These are phyloP conservation scores for Xylaria cubensis DNA, from an alignment of 495 filamentous ascomycete species.

Conservation along the genomic window DNA sequence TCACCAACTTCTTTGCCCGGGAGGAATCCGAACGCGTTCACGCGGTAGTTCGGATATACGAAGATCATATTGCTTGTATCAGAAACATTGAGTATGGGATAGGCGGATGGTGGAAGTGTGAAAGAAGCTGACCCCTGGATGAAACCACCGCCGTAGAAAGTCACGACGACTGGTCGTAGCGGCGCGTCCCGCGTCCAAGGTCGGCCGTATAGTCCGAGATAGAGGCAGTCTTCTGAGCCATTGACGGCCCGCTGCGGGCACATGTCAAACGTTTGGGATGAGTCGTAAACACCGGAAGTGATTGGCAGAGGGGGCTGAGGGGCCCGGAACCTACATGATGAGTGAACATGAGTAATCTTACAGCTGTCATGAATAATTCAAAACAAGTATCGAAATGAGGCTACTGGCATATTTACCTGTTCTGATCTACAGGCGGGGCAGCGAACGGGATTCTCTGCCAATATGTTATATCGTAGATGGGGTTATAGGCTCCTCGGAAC, in stretches of 20 bases:
- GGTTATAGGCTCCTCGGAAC: slow-evolving; percentile 64
- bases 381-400: not conserved
- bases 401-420: slow-evolving; percentile 41
- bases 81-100: slow-evolving; percentile 61
- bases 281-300: slow-evolving; percentile 59
- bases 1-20: slow-evolving; percentile 59
- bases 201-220: slow-evolving; percentile 64
- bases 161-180: slow-evolving; percentile 62
- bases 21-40: slow-evolving; percentile 66
- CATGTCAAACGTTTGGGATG: slow-evolving; percentile 63
- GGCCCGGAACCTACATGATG: slow-evolving; percentile 51
- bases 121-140: slow-evolving; percentile 64
- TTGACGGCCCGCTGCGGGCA: slow-evolving; percentile 65
- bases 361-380: not conserved
- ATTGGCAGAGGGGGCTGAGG: slow-evolving; percentile 58
- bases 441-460: slow-evolving; percentile 66
- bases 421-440: slow-evolving; percentile 59
- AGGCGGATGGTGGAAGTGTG: slow-evolving; percentile 59
- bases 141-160: slow-evolving; percentile 68
- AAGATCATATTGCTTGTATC: slow-evolving; percentile 57
- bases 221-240: slow-evolving; percentile 68
- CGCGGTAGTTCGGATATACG: slow-evolving; percentile 61
- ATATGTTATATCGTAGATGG: slow-evolving; percentile 58
- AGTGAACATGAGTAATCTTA: not conserved
- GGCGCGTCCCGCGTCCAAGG: slow-evolving; percentile 48